Evolutionary conservation across 1,284 basidiomycete species (phyloP).

Genomic region (Rhodotorula sp.): DNA sequence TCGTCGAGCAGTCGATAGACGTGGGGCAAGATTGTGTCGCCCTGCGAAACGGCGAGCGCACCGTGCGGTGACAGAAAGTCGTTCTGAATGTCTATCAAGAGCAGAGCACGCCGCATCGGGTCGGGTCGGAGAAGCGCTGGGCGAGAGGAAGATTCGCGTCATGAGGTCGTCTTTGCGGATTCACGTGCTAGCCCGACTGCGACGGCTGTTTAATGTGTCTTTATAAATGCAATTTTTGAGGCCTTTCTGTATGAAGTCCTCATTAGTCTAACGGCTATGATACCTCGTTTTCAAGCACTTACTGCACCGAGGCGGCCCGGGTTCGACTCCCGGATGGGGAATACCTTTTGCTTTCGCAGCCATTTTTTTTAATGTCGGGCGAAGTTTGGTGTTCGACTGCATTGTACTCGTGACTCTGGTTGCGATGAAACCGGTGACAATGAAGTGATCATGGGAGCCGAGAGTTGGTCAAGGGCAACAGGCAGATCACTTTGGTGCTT

Average conservation of each 20-base stretch:
- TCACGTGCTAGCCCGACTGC: too few relatives aligned
- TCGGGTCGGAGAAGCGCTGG: not conserved
- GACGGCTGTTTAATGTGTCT: too few relatives aligned
- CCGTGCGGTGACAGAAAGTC: conserved; percentile 66
- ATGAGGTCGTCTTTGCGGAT: not conserved
- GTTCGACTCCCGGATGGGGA: conserved; percentile 4
- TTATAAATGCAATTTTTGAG: too few relatives aligned
- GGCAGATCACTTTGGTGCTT: too few relatives aligned
- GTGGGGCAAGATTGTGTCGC: conserved; percentile 54
- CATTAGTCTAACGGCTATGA: conserved; percentile 6
- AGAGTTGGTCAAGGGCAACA: too few relatives aligned
- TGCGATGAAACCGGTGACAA: too few relatives aligned
- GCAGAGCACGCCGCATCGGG: conserved; percentile 15
- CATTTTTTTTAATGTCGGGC: fast-evolving
- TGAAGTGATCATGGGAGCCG: too few relatives aligned
- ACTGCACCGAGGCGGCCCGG: conserved; percentile 3
- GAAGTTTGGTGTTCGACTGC: too few relatives aligned
- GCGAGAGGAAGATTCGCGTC: not conserved
- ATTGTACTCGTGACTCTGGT: too few relatives aligned
- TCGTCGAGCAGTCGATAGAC: conserved; percentile 55
- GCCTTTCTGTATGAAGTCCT: not conserved
- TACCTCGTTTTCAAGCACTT: conserved; percentile 2
- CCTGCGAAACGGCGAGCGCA: conserved; percentile 58
- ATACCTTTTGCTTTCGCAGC: not conserved
- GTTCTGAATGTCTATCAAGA: conserved; percentile 59